phyloP scores from a whole-genome alignment of 2,329 filamentous ascomycete genomes.

The Amphichorda felina region DNA sequence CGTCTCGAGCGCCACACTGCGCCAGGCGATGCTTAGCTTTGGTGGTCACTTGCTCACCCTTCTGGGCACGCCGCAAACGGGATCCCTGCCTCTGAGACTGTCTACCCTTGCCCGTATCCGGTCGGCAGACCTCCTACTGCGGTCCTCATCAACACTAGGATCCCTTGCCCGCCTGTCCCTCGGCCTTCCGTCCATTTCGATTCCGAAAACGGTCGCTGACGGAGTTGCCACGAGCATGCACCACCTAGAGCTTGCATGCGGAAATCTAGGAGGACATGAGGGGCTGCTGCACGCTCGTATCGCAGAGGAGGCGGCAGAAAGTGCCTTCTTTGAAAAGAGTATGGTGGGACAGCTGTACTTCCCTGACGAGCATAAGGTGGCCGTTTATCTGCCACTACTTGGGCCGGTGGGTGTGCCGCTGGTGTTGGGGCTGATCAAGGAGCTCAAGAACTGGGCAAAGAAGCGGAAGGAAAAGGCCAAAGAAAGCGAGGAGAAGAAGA shows the following conservation, averaged over 20 bases:
- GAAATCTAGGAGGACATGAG: constrained; percentile 49
- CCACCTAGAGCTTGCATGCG: constrained; percentile 68
- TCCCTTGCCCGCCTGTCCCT: constrained; percentile 76
- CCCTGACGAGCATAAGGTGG: constrained; percentile 95
- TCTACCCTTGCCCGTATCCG: constrained; percentile 78
- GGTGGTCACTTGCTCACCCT: constrained; percentile 82
- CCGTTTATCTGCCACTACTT: constrained; percentile 84
- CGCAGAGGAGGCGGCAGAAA: constrained; percentile 81
- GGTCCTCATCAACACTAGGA: constrained; percentile 87
- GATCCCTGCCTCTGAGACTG: constrained; percentile 74
- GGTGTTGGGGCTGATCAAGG: constrained; percentile 71
- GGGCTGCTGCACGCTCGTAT: constrained; percentile 72
- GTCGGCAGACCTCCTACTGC: constrained; percentile 73
- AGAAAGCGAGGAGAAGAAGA: constrained; percentile 25
- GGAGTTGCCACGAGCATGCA: constrained; percentile 70
- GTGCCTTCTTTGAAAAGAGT: constrained; percentile 94
- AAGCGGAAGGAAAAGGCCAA: constrained; percentile 31
- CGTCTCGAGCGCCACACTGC: constrained; percentile 55
- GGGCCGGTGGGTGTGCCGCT: constrained; percentile 87
- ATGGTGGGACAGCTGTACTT: constrained; percentile 99
- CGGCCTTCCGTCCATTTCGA: constrained; percentile 80
- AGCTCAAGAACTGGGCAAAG: constrained; percentile 53
- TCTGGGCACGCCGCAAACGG: constrained; percentile 70
- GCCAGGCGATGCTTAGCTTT: constrained; percentile 77
- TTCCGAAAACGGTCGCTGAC: constrained; percentile 75